A percentile compares a stretch with the other conserved stretches of the same genome.
Conservation (phyloP, 345 rosid species). For the Draba incana region DNA sequence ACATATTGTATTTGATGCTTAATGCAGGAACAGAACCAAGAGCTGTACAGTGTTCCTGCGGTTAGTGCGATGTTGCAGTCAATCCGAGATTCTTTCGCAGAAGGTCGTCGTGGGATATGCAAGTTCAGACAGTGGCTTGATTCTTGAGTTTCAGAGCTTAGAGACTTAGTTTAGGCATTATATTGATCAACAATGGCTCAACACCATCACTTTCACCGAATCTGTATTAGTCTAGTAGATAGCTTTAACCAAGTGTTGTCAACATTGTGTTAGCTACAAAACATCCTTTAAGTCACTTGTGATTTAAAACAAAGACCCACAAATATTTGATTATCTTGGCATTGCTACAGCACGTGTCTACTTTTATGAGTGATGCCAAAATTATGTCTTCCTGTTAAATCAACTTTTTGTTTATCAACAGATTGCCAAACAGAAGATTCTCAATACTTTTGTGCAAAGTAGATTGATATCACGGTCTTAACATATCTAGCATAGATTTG, state of each 20-base stretch:
- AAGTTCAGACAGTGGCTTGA: slow-evolving; percentile 66
- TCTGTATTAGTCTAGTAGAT: slow-evolving; percentile 13
- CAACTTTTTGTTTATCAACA: too few relatives aligned
- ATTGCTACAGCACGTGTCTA: neutral
- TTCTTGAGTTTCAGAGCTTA: slow-evolving; percentile 32
- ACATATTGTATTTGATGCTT: slow-evolving; percentile 13
- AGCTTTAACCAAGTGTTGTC: neutral
- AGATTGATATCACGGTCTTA: too few relatives aligned
- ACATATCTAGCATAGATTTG: too few relatives aligned
- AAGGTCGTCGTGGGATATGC: slow-evolving; percentile 86
- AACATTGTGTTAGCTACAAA: slow-evolving; percentile 3
- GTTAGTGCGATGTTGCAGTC: slow-evolving; percentile 74
- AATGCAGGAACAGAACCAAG: slow-evolving; percentile 59
- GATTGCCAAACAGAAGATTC: too few relatives aligned
- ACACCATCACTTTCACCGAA: neutral
- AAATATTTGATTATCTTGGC: slow-evolving; percentile 4
- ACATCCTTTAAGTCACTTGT: slow-evolving; percentile 3
- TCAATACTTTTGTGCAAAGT: too few relatives aligned
- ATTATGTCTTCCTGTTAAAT: too few relatives aligned
- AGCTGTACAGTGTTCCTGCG: slow-evolving; percentile 52
- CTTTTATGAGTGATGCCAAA: too few relatives aligned
- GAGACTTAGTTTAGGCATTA: slow-evolving; percentile 20
- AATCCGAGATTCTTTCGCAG: slow-evolving; percentile 68
- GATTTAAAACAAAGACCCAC: neutral
- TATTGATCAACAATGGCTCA: slow-evolving; percentile 10